Base-by-base conservation (phyloP, 1,284 basidiomycete species). In the Phellinidium pouzarii region DNA sequence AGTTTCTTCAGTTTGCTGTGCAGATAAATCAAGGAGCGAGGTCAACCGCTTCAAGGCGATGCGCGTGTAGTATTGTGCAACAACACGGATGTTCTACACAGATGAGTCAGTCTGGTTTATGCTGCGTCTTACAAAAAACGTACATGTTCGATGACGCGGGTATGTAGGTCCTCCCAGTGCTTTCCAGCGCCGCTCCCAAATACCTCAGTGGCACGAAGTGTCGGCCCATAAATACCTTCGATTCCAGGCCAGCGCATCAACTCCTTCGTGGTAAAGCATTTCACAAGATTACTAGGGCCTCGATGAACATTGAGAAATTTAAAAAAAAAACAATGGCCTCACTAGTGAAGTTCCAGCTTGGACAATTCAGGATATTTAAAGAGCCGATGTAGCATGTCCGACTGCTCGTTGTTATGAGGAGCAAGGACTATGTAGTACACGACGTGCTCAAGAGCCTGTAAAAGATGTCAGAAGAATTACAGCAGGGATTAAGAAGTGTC, bases 231-330 rank as follows among this genome's bases (percentile, higher is more conserved):
- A 14, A 98, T 76, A 4, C 75, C 72, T 65, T 94, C 87, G 49
- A 99, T 94, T n/a, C 93, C 92, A 0, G 95, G 93, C 96, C 96
- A 99, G 57, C 95, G 77, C 91, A 98, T 97, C 42, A 99, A 75
- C 65, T 99, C 96, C 40, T 84, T 85, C 1, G 94, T 98, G 11
- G 88, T 88, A 67, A 99, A 99, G 64, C 91, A 95, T 74, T 99
- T 99, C 55, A 96, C 80, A 40, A 99, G 80, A 60, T 96, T 94
- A 66, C 92, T 96, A 53, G n/a, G 48, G 45, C 26, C 3, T 44
- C 34, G 11, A 42, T 53, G 17, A 50, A 59, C 38, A 58, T 57
- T 29, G n/a, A 44, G 27, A 31, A 53, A 44, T 31, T 11, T 42
- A 41, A 44, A 4, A 5, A 36, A 48, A 58, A 22, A 59, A 26